phyloP scores from a whole-genome alignment of 2,329 filamentous ascomycete species.

The Lecanicillium sp. region DNA sequence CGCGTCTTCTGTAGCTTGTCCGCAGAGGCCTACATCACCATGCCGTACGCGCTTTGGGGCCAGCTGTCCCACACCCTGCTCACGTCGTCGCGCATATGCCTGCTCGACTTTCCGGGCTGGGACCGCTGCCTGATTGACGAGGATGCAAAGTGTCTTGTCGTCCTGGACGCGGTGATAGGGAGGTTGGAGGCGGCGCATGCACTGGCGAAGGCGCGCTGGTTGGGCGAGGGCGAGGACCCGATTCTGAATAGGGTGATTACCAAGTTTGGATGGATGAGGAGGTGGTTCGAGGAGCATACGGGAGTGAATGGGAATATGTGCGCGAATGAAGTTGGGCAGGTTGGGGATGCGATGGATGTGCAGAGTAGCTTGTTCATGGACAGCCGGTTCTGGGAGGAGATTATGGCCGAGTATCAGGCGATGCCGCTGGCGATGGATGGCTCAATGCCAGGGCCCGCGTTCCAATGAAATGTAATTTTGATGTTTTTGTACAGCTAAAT shows the following conservation, averaged over 20 bases:
- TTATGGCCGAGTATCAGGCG: slow-evolving; percentile 6
- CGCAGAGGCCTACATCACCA: neutral
- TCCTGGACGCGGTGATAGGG: neutral
- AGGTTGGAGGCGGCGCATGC: neutral
- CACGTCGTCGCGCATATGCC: slow-evolving; percentile 2
- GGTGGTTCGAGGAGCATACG: slow-evolving; percentile 8
- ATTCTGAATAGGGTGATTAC: neutral
- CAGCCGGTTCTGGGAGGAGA: slow-evolving; percentile 9
- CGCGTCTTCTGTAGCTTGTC: neutral
- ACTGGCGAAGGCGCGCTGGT: slow-evolving; percentile 1
- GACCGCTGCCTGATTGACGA: neutral
- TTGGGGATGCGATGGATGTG: neutral
- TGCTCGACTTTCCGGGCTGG: slow-evolving; percentile 6
- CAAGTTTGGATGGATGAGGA: slow-evolving; percentile 9
- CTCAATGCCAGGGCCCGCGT: neutral
- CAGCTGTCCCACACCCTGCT: slow-evolving; percentile 9
- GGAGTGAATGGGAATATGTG: neutral
- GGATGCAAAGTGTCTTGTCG: neutral
- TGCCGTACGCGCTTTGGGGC: slow-evolving; percentile 8
- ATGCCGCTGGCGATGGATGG: neutral
- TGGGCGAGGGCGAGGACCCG: neutral
- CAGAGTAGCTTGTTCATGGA: slow-evolving; percentile 3
- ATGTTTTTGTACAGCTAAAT: neutral
- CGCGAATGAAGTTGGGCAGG: neutral
- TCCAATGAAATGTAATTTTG: neutral